Percentiles rank a stretch among this genome's conserved stretches.
These are phyloP conservation scores for Filobasidium uniguttulatum DNA, from an alignment of 1,284 basidiomycete genomes.

Conservation along the genomic window DNA sequence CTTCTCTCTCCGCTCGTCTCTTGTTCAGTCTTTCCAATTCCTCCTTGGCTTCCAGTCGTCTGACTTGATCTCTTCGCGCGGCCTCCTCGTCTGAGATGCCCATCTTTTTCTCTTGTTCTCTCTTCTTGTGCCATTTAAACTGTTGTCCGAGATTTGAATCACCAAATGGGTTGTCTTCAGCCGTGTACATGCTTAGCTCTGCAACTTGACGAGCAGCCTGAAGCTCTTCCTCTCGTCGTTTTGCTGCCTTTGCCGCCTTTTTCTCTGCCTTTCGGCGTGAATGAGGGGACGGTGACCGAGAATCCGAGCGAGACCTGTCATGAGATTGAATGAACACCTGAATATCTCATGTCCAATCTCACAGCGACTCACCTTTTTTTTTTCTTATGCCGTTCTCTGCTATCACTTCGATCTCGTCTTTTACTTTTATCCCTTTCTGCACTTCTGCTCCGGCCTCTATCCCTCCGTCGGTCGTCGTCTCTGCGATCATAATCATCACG, in stretches of 20 bases:
- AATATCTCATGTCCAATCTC: not conserved
- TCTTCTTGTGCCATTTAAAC: constrained; percentile 98
- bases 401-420: constrained; percentile 21
- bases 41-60: constrained; percentile 81
- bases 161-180: constrained; percentile 88
- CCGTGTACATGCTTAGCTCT: constrained; percentile 74
- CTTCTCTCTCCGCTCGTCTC: constrained; percentile 80
- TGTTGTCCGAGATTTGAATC: constrained; percentile 88
- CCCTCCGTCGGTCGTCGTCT: not conserved
- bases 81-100: constrained; percentile 71
- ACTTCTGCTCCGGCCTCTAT: constrained; percentile 22
- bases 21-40: constrained; percentile 85
- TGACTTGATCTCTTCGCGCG: constrained; percentile 60
- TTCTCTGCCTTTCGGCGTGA: constrained; percentile 44
- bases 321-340: not conserved
- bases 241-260: constrained; percentile 63
- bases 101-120: constrained; percentile 82
- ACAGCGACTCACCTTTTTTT: constrained; percentile 26
- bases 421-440: constrained; percentile 17
- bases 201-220: constrained; percentile 76
- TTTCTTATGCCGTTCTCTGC: constrained; percentile 24
- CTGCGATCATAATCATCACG: constrained; percentile 15
- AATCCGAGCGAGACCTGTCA: constrained; percentile 19
- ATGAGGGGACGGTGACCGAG: constrained; percentile 24
- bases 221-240: constrained; percentile 64